phyloP scores from a whole-genome alignment of 345 rosid genomes.

The Cardamine chenopodiifolia region DNA sequence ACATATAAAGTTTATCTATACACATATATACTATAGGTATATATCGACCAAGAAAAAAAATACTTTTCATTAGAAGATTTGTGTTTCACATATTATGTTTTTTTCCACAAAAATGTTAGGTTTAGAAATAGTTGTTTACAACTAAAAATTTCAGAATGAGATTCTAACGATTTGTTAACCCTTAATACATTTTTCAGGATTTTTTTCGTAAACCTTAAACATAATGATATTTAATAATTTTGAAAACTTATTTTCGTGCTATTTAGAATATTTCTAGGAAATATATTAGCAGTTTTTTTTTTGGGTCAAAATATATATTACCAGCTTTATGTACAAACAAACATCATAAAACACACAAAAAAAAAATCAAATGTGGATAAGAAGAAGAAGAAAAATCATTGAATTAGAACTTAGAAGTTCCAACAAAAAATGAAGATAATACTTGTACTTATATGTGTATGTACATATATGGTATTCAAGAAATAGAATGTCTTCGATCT shows the following conservation, averaged over 20 bases:
- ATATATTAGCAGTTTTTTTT: slow-evolving; percentile 14
- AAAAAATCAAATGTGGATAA: neutral
- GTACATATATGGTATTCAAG: slow-evolving; percentile 46
- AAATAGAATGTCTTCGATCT: slow-evolving; percentile 85
- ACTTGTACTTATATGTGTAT: neutral
- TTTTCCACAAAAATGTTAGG: neutral
- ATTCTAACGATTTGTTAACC: neutral
- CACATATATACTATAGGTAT: neutral
- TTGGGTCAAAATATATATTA: too few relatives aligned
- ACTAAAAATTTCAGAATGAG: neutral
- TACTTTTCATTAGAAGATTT: neutral
- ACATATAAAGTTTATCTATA: neutral
- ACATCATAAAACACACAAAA: neutral
- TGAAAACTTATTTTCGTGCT: neutral
- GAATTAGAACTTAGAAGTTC: slow-evolving; percentile 23
- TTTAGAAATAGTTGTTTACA: neutral
- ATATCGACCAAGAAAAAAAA: neutral
- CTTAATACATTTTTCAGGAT: neutral
- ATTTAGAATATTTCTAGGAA: neutral
- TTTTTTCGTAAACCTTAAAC: neutral
- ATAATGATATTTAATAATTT: neutral
- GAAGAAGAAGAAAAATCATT: slow-evolving; percentile 5
- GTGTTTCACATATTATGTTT: neutral
- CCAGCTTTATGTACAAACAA: slow-evolving; percentile 30
- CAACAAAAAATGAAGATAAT: slow-evolving; percentile 23